Evolutionary conservation across 495 filamentous ascomycete species (phyloP).

Genomic region (Chaetomidium leptoderma): DNA sequence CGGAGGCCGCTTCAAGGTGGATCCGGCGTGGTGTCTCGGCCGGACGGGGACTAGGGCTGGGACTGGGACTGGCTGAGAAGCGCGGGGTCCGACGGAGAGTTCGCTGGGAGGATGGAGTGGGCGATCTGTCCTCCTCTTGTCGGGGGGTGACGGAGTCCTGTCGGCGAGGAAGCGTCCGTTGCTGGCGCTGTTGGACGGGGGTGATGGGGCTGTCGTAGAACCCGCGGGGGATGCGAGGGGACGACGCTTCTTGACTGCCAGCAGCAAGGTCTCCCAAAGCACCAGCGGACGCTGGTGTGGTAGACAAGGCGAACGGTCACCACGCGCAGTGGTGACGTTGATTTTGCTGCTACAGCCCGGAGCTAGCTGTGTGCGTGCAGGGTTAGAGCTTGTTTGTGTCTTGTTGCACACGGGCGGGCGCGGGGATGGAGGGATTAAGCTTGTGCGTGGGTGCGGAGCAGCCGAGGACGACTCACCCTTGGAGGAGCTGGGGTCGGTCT

Average conservation of each 20-base stretch:
- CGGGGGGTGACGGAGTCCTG: conserved; percentile 25
- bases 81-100: conserved; percentile 46
- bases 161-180: conserved; percentile 34
- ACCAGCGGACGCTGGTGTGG: conserved; percentile 33
- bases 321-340: conserved; percentile 36
- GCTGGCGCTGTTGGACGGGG: conserved; percentile 42
- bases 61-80: conserved; percentile 43
- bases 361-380: neutral
- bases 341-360: conserved; percentile 11
- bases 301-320: conserved; percentile 47
- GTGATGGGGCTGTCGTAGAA: conserved; percentile 37
- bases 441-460: conserved; percentile 3
- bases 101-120: conserved; percentile 40
- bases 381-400: conserved; percentile 16
- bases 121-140: conserved; percentile 31
- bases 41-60: conserved; percentile 22
- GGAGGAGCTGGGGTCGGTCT: conserved; percentile 9
- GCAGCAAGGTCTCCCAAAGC: conserved; percentile 38
- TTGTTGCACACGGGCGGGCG: neutral
- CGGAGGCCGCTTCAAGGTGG: conserved; percentile 34
- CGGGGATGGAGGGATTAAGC: conserved; percentile 7
- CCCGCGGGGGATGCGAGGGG: conserved; percentile 43
- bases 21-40: conserved; percentile 29
- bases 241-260: conserved; percentile 36
- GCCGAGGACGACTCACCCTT: conserved; percentile 17